Evolutionary conservation across 1,284 basidiomycete species (phyloP), one percentile per base, ranked within the genome.

Genomic region (Xanthoconium separans): DNA sequence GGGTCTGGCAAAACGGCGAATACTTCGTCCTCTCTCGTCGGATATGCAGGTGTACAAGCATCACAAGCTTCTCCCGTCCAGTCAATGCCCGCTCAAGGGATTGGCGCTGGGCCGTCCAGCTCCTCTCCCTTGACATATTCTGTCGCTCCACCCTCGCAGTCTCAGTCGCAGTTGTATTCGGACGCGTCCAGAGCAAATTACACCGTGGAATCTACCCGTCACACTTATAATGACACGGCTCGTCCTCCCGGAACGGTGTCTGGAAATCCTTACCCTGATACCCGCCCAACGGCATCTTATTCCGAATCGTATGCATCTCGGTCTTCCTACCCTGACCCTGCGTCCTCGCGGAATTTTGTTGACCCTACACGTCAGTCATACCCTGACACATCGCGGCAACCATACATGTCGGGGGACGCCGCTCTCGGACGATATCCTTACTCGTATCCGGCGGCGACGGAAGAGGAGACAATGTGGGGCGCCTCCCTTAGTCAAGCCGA

Each of bases 401-500:
- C 60, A 29, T 69, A 72, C 31, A 43, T 68, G 27, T 51, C 66
- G 2, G 51, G 57, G 9, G 66, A 70, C 33, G 46, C 69, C 6
- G 36, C 60, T 30, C 59, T 66, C 1, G 60, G 57, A 1, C 64
- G 68, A 33, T 69, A 72, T 29, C 54, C 66, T 33, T 68, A 68
- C 24, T 66, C 71, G 8, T 75, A 78, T 51, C 72, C 76, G 44
- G 44, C 66, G 34, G 41, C 59, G 33, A 74, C 74, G 41, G 80
- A 81, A 50, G 79, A 82, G 52, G 61, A 74, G 22, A 69, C 71
- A 6, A 81, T 83, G 72, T 84, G 82, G 82, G 82, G 83, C 31
- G 76, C 82, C 9, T 77, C 80, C 27, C 80, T 84, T 60, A 82
- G 76, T 44, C 81, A 82, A 57, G 76, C 78, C 39, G 82, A 84